phyloP scores from a whole-genome alignment of 2,329 filamentous ascomycete species.

The Xylariaceae sp. region DNA sequence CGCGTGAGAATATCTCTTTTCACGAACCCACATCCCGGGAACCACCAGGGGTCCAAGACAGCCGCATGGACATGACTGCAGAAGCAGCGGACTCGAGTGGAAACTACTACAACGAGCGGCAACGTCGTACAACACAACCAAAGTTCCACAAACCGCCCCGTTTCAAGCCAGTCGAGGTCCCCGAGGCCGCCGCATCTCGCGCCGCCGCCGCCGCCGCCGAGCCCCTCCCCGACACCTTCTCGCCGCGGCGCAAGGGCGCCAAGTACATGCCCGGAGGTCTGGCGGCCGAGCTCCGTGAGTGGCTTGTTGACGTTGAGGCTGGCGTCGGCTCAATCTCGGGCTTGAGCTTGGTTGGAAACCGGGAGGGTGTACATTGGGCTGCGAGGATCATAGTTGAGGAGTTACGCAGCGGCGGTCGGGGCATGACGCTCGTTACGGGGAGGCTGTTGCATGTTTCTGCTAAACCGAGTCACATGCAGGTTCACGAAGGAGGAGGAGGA shows the following conservation, averaged over 20 bases:
- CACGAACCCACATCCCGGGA: too few species aligned
- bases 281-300: slow-evolving; percentile 38
- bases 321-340: slow-evolving; percentile 12
- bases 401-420: slow-evolving; percentile 14
- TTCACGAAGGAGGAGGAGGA: neutral
- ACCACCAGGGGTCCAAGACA: too few species aligned
- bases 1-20: too few species aligned
- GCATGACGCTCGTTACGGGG: slow-evolving; percentile 29
- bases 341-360: slow-evolving; percentile 8
- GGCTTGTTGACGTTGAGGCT: slow-evolving; percentile 40
- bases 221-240: slow-evolving; percentile 35
- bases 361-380: slow-evolving; percentile 18
- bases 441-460: too few species aligned
- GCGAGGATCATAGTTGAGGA: slow-evolving; percentile 23
- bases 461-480: neutral
- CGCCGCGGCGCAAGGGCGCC: slow-evolving; percentile 31
- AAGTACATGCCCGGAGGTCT: slow-evolving; percentile 37
- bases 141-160: slow-evolving; percentile 35
- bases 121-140: slow-evolving; percentile 22
- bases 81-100: neutral
- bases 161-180: slow-evolving; percentile 31
- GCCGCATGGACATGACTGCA: slow-evolving; percentile 3
- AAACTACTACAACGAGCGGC: slow-evolving; percentile 5
- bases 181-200: slow-evolving; percentile 10
- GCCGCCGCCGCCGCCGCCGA: too few species aligned